A percentile compares a stretch with the other conserved stretches of the same genome.
Conservation (phyloP, 257 asterid genomes). For the Nicotiana tabacum region DNA sequence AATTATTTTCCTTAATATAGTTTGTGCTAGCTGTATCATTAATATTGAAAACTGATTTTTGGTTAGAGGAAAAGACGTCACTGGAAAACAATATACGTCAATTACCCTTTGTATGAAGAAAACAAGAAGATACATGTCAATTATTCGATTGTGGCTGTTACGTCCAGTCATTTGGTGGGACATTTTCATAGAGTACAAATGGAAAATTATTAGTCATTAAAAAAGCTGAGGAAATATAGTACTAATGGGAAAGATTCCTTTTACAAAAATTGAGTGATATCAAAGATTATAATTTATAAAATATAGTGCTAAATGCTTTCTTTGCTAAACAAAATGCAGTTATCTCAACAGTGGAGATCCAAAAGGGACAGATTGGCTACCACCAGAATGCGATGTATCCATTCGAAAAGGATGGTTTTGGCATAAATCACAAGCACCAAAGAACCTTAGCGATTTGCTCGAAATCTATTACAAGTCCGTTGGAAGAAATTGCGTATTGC, state of each 20-base stretch:
- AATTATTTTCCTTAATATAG: not conserved
- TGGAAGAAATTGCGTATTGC: conserved; percentile 79
- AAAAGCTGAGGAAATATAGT: not conserved
- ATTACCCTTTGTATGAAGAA: not conserved
- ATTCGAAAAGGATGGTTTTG: conserved; percentile 87
- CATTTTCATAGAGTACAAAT: not conserved
- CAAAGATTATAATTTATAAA: too few relatives aligned
- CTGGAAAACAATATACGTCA: not conserved
- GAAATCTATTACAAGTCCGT: conserved; percentile 84
- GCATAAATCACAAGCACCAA: conserved; percentile 77
- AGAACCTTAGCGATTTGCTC: conserved; percentile 45
- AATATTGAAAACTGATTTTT: not conserved
- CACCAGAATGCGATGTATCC: conserved; percentile 94
- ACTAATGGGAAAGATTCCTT: too few relatives aligned
- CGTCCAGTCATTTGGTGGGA: not conserved
- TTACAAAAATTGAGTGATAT: too few relatives aligned
- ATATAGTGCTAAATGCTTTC: not conserved
- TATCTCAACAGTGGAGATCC: conserved; percentile 81
- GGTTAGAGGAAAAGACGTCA: not conserved
- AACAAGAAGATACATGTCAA: not conserved
- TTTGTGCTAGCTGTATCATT: not conserved
- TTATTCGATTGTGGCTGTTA: not conserved
- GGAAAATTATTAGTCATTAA: not conserved
- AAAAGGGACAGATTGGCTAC: conserved; percentile 77
- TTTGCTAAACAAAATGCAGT: conserved; percentile 31